Base-by-base conservation (phyloP, 129 eudicot genomes). In the Flaveria sonorensis region DNA sequence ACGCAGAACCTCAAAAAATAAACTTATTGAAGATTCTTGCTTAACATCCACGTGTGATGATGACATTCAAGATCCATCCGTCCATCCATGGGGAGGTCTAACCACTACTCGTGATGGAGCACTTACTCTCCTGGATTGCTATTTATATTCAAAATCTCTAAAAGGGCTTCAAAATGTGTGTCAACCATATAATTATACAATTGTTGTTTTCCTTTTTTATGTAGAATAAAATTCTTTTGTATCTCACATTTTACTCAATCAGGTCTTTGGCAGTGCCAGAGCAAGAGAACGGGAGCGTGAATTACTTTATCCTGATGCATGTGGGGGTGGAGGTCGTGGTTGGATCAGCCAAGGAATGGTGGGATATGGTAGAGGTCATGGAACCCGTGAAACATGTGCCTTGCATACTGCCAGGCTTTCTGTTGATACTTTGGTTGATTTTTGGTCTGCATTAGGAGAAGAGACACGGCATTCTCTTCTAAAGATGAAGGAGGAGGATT, bases 41-140 rank as follows among this genome's bases (percentile, higher is more conserved):
- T 68, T 56, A 70, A 64, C 60, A 71, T 52, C 62, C 72, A 88
- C 76, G n/a, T 76, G 89, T 81, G 86, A 94, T 28, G 89, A 84
- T 77, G 97, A 91, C 72, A 74, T 86, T 80, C 96, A 87, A 77
- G 93, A 91, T 86, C 98, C 97, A 51, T 91, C 97, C 52, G 98
- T 94, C 74, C 97, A 94, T 77, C 98, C 96, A 23, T 91, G 98
- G 98, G 97, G 98, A 82, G 98, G 97, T 71, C 80, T 94, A 36
- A 94, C 90, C 30, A 80, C 98, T 16, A 87, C 92, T 47, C 82
- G 89, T 60, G 98, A 94, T 79, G 97, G 92, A 76, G 82, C 85
- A 26, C 93, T 94, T 65, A 94, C 98, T 13, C 92, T 94, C 73
- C 81, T 94, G 80, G 93, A 94, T 83, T 89, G 96, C 86, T 91